phyloP scores from a whole-genome alignment of 176 grass and related monocot genomes.

The Lolium rigidum region DNA sequence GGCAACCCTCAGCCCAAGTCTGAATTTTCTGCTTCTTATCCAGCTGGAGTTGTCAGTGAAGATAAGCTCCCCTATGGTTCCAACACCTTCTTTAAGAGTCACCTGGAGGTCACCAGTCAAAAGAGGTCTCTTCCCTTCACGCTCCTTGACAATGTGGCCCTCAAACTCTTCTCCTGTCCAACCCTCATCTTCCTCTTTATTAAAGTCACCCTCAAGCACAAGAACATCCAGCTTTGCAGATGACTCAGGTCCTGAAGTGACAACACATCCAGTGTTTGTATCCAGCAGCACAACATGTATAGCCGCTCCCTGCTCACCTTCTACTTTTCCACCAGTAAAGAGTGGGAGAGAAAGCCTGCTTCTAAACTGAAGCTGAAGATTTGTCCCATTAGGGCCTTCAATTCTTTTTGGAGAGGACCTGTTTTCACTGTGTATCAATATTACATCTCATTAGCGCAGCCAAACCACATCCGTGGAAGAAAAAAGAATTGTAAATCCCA shows the following conservation, averaged over 20 bases:
- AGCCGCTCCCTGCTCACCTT: slow-evolving; percentile 92
- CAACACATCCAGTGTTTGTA: slow-evolving; percentile 60
- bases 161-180: slow-evolving; percentile 94
- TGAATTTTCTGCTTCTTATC: slow-evolving; percentile 96
- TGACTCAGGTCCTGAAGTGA: slow-evolving; percentile 76
- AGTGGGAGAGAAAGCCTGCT: slow-evolving; percentile 74
- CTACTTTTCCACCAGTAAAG: slow-evolving; percentile 92
- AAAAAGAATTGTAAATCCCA: slow-evolving; percentile 27
- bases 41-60: slow-evolving; percentile 97
- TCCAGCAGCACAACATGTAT: slow-evolving; percentile 87
- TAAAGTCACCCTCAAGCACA: slow-evolving; percentile 94
- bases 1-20: slow-evolving; percentile 77
- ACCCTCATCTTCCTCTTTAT: slow-evolving; percentile 83
- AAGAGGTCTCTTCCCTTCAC: slow-evolving; percentile 92
- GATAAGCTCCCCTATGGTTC: slow-evolving; percentile 88
- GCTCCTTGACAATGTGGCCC: slow-evolving; percentile 78
- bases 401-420: slow-evolving; percentile 86
- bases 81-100: slow-evolving; percentile 94
- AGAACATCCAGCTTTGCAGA: slow-evolving; percentile 85
- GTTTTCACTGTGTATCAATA: slow-evolving; percentile 45
- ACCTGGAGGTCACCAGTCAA: slow-evolving; percentile 89
- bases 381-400: slow-evolving; percentile 89
- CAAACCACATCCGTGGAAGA: slow-evolving; percentile 14
- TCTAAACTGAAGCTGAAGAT: slow-evolving; percentile 81
- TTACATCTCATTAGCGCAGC: slow-evolving; percentile 14